Evolutionary conservation across 257 asterid species (phyloP), one percentile per base, ranked within the genome.

Genomic region (Solanum bulbocastanum): DNA sequence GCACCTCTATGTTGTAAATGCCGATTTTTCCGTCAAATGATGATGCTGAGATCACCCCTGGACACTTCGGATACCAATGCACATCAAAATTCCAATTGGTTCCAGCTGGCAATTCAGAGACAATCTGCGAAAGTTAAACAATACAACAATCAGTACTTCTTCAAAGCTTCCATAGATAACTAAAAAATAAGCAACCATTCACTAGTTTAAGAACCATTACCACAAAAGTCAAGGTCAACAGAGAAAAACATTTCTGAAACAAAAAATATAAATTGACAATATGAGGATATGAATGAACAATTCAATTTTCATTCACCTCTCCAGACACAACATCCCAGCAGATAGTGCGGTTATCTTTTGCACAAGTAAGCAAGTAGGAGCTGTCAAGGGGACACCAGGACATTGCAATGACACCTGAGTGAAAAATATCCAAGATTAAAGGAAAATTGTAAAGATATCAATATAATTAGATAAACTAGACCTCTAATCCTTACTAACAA

Each of bases 21-120:
- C 99, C 99, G 84, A 97, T 93, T 91, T 94, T 97, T 88, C 99
- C 99, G 91, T 97, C 99, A 91, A 94, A 97, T 27, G 99, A 97
- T 85, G 99, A 97, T 86, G 99, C 98, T 86, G 99, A 96, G 90
- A 97, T 94, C 87, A 97, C 92, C 83, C 99, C 99, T 30, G 99
- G 99, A 89, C 96, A 95, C 92, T 91, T 96, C 2, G 98, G 88
- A 88, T 95, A 96, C 99, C 99, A 97, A 91, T 97, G 99, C 4
- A 96, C 92, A 87, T 97, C 99, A 88, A 97, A 97, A 91, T 95
- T 97, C 99, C 99, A 97, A 93, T 97, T 96, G 90, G 98, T 89
- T 87, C 99, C 99, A 90, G 96, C 94, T 75, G 99, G 99, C 90
- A 97, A 91, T 89, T 97, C 99, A 73, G 98, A 93, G 87, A 95